Base-by-base conservation (phyloP, 352 stramenopile genomes). In the Halophytophthora polymorphica region DNA sequence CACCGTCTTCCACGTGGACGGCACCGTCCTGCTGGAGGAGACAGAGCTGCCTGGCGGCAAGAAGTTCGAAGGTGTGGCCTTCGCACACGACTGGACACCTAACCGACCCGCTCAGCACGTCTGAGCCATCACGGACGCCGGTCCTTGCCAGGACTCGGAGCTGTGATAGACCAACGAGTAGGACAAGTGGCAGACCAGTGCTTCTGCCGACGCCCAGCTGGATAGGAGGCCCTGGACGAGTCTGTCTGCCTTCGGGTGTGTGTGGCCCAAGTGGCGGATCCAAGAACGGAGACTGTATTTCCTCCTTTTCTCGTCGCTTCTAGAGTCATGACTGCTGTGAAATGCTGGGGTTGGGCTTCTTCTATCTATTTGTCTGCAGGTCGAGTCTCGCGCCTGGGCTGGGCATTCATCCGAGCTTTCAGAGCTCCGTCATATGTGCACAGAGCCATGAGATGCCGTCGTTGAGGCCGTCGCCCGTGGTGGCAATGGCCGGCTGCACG, bases 21-120 rank as follows among this genome's bases (percentile, higher is more conserved):
- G 90, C 19, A 89, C 90, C 36, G 67, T 97, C 28, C 61, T 97
- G 12, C 58, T 98, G 53, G 79, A 93, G 6, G 93, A 98, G 68
- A 96, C 86, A 8, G 71, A 93, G 62, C 81, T 98, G 33, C 88
- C 92, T 3, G 90, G 88, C 15, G 74, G 62, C 21, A 83, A 89
- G 70, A 98, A 98, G 79, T 98, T 89, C 66, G 93, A 98, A 59
- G 92, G 92, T 40, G 68, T 98, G 35, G 93, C 95, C 46, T 96
- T 98, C 59, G 70, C 91, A 6, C 73, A 88, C 45, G 82, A 94
- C 58, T 94, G 82, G 79, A 72, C 63, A 6, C 22, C 37, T 12
- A 49, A 43, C 42, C 14, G 17, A 12, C 14, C 35, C 14, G 14
- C 6, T 19, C 25, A 31, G 25, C 25, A 31, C 25, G 8, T 10